phyloP scores from a whole-genome alignment of 306 rosid genomes.

The Rosa rugosa region DNA sequence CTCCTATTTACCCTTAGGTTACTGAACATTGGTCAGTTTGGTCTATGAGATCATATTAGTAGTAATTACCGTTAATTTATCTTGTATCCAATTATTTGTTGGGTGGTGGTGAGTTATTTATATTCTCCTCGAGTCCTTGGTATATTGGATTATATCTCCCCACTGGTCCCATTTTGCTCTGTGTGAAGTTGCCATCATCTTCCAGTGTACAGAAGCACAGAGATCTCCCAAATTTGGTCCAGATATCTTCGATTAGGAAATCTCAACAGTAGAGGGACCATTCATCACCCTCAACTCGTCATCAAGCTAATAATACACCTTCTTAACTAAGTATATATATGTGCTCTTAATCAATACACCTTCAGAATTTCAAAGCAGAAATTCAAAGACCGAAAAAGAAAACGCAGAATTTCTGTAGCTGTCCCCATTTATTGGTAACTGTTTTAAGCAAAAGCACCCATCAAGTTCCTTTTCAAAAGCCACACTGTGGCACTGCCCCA shows the following conservation, averaged over 20 bases:
- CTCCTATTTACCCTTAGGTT: neutral
- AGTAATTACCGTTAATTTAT: neutral
- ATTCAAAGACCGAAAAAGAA: neutral
- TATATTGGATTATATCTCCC: conserved; percentile 4
- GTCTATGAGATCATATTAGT: too few relatives aligned
- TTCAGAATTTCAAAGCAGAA: conserved; percentile 1
- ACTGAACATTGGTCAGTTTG: neutral
- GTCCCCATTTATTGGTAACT: conserved; percentile 14
- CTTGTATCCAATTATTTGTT: neutral
- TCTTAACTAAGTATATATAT: neutral
- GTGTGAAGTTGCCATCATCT: conserved; percentile 37
- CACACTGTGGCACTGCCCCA: neutral
- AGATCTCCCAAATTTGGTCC: conserved; percentile 35
- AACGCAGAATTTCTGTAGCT: neutral
- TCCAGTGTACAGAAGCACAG: conserved; percentile 28
- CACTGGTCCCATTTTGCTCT: conserved; percentile 30
- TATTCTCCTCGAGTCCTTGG: neutral
- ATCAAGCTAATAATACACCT: neutral
- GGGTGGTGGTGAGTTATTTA: neutral
- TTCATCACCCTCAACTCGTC: conserved; percentile 8
- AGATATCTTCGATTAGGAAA: conserved; percentile 24
- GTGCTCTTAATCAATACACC: neutral
- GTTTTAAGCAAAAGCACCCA: conserved; percentile 14
- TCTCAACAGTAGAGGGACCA: conserved; percentile 39
- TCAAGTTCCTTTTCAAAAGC: neutral